Conservation (phyloP, 73 alveolate genomes). For the Symbiodinium natans region DNA sequence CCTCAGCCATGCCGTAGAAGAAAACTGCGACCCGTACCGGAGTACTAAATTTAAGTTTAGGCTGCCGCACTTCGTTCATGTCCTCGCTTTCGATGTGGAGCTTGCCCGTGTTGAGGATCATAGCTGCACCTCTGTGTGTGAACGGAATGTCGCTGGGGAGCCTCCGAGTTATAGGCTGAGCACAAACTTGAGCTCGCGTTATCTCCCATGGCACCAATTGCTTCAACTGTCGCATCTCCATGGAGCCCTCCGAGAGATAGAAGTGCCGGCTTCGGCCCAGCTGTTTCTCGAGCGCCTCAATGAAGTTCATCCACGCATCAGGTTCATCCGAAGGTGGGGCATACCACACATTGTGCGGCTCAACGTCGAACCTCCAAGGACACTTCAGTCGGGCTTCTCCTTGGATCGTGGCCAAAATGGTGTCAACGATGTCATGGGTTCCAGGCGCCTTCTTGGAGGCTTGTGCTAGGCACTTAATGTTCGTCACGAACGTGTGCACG, state of each 20-base stretch:
- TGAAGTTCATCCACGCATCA: not conserved
- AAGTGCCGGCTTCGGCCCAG: not conserved
- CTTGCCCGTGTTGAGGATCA: not conserved
- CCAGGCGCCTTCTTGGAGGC: not conserved
- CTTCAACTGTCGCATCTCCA: not conserved
- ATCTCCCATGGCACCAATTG: constrained; percentile 24
- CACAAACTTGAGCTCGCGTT: not conserved
- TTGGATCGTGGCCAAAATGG: not conserved
- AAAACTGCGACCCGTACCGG: constrained; percentile 12
- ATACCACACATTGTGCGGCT: not conserved
- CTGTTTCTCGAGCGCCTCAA: not conserved
- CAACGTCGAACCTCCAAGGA: not conserved
- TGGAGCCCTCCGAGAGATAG: not conserved
- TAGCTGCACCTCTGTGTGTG: constrained; percentile 33
- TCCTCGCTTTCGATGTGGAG: not conserved
- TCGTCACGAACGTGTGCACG: not conserved
- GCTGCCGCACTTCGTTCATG: not conserved
- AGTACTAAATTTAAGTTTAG: not conserved
- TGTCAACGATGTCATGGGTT: not conserved
- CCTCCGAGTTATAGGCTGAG: not conserved
- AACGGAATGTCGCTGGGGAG: constrained; percentile 8
- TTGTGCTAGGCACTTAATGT: not conserved
- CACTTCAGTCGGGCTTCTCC: not conserved
- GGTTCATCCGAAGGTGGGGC: not conserved
- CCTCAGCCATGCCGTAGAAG: constrained; percentile 27